Base-by-base conservation (phyloP, 2,329 filamentous ascomycete genomes). In the Amauroascus verrucosus region DNA sequence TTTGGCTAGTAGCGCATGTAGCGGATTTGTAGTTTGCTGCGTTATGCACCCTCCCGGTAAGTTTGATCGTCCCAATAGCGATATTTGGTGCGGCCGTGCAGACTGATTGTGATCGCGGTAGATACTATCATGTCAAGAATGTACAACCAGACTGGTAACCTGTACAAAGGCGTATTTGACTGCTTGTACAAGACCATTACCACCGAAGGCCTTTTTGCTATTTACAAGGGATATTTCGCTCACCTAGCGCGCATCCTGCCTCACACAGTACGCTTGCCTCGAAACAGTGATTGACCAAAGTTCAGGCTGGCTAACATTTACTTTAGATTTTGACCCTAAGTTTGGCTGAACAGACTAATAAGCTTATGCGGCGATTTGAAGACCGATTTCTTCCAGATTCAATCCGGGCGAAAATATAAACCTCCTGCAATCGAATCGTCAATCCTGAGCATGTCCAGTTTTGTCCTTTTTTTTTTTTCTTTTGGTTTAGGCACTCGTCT, bases 61-160 rank as follows among this genome's bases (percentile, higher is more conserved):
- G 57, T 40, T 56, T 54, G 35, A 35, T 11, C 14, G 14, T 35
- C 11, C 6, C 33, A 11, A 11, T 6, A 32, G 30, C 30, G 6
- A 35, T 11, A 13, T 35, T 35, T 35, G 6, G n/a, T 38, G 35
- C 4, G 35, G 2, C 5, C 35, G 49, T 50, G 32, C 50, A 35
- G 40, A 33, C 52, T 45, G 53, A 45, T 32, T 32, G 14, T 7
- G 18, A 7, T 13, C 13, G 6, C 40, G 6, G 8, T 57, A 80
- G 93, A 98, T 69, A 98, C 93, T 4, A 87, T 98, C 72, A 98
- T 98, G 93, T 93, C 88, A 57, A 85, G 93, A 58, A 84, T 98
- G 77, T 98, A 98, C 77, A 98, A 98, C 75, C 93, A 98, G 70
- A 95, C 90, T 57, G 93, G 93, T 50, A 95, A 96, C 67, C 78